A percentile compares a stretch with the other conserved stretches of the same genome.
Evolutionary conservation across 2,329 filamentous ascomycete genomes (phyloP).

Genomic region (Fusarium tjaetaba): DNA sequence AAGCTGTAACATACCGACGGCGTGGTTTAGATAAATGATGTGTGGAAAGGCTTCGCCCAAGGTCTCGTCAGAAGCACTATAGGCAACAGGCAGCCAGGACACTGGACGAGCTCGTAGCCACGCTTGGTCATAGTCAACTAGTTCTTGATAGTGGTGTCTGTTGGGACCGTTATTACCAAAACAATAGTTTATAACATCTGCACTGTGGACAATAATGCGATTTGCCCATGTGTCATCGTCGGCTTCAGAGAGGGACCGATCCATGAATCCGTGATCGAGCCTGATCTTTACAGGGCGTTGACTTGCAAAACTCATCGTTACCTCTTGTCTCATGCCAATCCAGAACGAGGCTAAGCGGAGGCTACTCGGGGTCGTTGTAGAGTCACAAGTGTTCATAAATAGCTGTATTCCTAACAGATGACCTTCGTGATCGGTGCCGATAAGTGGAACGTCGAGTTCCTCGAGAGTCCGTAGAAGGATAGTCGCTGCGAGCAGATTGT

Average conservation of each 20-base stretch:
- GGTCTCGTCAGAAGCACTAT: constrained; percentile 47
- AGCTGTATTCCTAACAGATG: constrained; percentile 58
- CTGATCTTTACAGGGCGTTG: constrained; percentile 59
- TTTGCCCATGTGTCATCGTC: constrained; percentile 69
- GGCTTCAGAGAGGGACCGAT: constrained; percentile 58
- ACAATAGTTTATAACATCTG: constrained; percentile 72
- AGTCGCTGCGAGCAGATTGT: constrained; percentile 64
- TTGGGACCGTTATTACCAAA: constrained; percentile 56
- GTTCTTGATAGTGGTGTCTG: constrained; percentile 52
- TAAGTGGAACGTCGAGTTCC: constrained; percentile 57
- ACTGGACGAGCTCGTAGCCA: constrained; percentile 60
- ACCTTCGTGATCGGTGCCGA: constrained; percentile 58
- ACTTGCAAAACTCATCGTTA: constrained; percentile 64
- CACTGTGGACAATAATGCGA: constrained; percentile 68
- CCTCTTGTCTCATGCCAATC: constrained; percentile 68
- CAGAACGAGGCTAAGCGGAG: constrained; percentile 65
- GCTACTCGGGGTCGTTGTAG: constrained; percentile 40
- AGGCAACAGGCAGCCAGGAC: constrained; percentile 65
- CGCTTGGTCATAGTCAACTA: constrained; percentile 56
- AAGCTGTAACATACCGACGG: constrained; percentile 53
- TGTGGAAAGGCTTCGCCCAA: constrained; percentile 62
- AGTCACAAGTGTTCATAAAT: constrained; percentile 56
- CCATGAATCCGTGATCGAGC: constrained; percentile 60
- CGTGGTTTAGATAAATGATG: constrained; percentile 66
- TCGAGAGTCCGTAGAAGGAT: constrained; percentile 67